These are phyloP conservation scores for Paramecium sexaurelia DNA, from an alignment of 73 alveolate species.

Conservation along the genomic window DNA sequence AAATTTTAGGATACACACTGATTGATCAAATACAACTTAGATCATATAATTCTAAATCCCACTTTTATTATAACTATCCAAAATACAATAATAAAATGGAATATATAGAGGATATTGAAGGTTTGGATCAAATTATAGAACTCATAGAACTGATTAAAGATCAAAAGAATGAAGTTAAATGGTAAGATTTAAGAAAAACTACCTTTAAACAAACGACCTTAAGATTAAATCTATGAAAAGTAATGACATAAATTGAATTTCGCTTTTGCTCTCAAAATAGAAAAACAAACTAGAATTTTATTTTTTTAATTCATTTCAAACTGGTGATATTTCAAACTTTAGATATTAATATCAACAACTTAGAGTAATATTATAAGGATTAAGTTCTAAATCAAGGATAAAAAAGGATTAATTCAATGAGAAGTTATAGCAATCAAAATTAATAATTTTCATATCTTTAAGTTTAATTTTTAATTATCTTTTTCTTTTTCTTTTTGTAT, in stretches of 20 bases:
- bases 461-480: neutral
- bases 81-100: slow-evolving; percentile 51
- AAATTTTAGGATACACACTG: slow-evolving; percentile 97
- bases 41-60: slow-evolving; percentile 33
- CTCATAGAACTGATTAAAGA: slow-evolving; percentile 55
- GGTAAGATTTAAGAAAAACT: too few relatives aligned
- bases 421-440: neutral
- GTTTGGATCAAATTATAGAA: slow-evolving; percentile 58
- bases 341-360: neutral
- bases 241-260: neutral
- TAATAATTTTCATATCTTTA: neutral
- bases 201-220: too few relatives aligned
- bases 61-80: neutral
- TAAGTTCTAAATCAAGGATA: neutral
- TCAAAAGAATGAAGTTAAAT: slow-evolving; percentile 56
- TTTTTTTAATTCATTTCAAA: neutral
- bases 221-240: slow-evolving; percentile 52
- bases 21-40: slow-evolving; percentile 86
- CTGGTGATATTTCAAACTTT: neutral
- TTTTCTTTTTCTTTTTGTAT: neutral
- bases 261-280: neutral
- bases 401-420: neutral
- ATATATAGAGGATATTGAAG: slow-evolving; percentile 56
- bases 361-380: neutral
- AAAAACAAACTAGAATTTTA: neutral